phyloP scores from a whole-genome alignment of 2,329 filamentous ascomycete species.

The Cladosporium sp. region DNA sequence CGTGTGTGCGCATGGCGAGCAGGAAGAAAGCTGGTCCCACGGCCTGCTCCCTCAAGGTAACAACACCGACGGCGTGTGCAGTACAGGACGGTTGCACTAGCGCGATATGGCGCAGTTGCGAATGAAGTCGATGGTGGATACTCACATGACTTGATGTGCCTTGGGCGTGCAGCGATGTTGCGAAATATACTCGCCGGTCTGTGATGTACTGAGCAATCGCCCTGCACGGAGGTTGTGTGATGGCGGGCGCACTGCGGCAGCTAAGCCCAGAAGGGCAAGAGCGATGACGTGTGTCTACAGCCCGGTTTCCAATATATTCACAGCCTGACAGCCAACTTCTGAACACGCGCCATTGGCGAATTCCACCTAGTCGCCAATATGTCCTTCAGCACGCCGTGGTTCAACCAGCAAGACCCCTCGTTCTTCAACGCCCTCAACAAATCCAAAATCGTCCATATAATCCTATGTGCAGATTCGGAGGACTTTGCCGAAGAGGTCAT shows the following conservation, averaged over 20 bases:
- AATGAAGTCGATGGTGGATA: slow-evolving; percentile 10
- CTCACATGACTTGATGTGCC: slow-evolving; percentile 15
- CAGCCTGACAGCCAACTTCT: not conserved
- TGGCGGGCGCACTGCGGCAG: not conserved
- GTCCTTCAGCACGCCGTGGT: slow-evolving; percentile 37
- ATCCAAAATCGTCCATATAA: slow-evolving; percentile 46
- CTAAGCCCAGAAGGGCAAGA: not conserved
- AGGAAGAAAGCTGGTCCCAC: not conserved
- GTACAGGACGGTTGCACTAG: not conserved
- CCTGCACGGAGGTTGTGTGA: not conserved
- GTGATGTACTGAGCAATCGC: slow-evolving; percentile 7
- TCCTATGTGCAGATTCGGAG: slow-evolving; percentile 53
- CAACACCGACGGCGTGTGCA: not conserved
- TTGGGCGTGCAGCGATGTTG: slow-evolving; percentile 10
- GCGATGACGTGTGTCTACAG: slow-evolving; percentile 5
- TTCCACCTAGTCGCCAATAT: not conserved
- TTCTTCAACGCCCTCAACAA: slow-evolving; percentile 42
- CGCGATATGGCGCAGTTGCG: slow-evolving; percentile 1
- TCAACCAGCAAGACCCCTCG: slow-evolving; percentile 32
- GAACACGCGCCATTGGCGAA: not conserved
- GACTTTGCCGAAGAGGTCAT: slow-evolving; percentile 58
- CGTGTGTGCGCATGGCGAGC: not conserved
- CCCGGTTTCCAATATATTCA: slow-evolving; percentile 4
- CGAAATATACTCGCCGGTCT: slow-evolving; percentile 19
- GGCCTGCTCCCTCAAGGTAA: not conserved